Conservation (phyloP, 257 asterid genomes). For the Agastache rugosa region DNA sequence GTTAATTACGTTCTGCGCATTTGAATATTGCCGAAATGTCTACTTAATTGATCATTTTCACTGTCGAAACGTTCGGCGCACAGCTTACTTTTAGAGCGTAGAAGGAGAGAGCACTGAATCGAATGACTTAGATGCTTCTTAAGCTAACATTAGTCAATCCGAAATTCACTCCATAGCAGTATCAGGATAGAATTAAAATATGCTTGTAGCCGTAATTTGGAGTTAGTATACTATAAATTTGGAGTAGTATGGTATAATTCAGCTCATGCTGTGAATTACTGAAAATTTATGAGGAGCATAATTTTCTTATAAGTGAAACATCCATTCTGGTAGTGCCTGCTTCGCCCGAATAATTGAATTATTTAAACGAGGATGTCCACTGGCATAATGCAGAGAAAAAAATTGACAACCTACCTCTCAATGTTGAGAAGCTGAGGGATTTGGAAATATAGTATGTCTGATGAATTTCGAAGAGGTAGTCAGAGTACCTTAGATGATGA, state of each 20-base stretch:
- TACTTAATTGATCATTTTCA: constrained; percentile 11
- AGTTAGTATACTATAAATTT: not conserved
- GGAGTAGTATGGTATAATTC: not conserved
- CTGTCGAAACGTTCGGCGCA: too few relatives aligned
- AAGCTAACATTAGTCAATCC: not conserved
- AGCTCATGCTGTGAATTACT: not conserved
- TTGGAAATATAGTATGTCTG: not conserved
- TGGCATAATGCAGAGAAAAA: not conserved
- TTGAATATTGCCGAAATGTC: constrained; percentile 12
- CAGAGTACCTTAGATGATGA: constrained; percentile 16
- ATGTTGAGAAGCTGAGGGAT: not conserved
- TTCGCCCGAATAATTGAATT: too few relatives aligned
- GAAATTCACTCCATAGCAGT: not conserved
- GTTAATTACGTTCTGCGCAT: constrained; percentile 3
- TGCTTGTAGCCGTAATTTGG: not conserved
- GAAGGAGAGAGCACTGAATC: constrained; percentile 4
- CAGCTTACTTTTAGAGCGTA: constrained; percentile 12
- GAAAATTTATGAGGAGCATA: not conserved
- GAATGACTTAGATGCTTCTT: constrained; percentile 13
- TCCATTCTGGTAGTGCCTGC: constrained; percentile 5
- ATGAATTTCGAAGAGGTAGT: not conserved
- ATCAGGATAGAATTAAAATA: not conserved
- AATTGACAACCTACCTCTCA: constrained; percentile 9
- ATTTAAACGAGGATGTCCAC: too few relatives aligned
- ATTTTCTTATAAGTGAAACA: not conserved